Evolutionary conservation across 2,329 filamentous ascomycete genomes (phyloP), one percentile per base, ranked within the genome.

Genomic region (Dactylellina drechsleri): DNA sequence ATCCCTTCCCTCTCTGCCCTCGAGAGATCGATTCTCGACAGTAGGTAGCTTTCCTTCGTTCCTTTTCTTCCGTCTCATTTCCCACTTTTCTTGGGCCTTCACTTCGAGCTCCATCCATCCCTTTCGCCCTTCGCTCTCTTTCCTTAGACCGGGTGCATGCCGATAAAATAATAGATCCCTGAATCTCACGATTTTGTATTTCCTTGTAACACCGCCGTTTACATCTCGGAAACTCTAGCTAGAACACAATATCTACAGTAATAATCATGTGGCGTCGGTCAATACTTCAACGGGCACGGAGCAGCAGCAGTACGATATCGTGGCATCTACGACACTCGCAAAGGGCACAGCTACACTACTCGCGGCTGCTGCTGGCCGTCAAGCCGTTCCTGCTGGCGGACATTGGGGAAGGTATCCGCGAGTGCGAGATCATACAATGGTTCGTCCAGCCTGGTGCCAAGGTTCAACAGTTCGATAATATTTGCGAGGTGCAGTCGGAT

Each of bases 381-480:
- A 94, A 94, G 83, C 92, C 92, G 0, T 93, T 95, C 73, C 80
- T 94, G 47, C 83, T 96, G 73, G 92, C 92, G 77, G 92, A 96
- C 80, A 95, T 96, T 82, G 92, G 92, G 92, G 96, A 85, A 91
- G 95, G 95, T 66, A 99, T 98, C 80, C 93, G 95, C 81, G 95
- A 99, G 84, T 97, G 95, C 81, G 95, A 99, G 83, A 92, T 99
- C 80, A 98, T 98, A 80, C 95, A 99, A 85, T 99, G 95, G 95
- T 99, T 98, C 82, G 94, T 99, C 78, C 91, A 97, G 83, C 93
- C 96, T 58, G 94, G 93, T 71, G 95, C 95, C 41, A 90, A 91
- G 70, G 93, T 99, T 79, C 93, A 99, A 84, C 94, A 99, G 84
- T 99, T 97, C 87, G 95, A 96, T 79, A 95, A 94, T 74, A 87